phyloP scores from a whole-genome alignment of 306 rosid genomes.

The Trifolium pratense region DNA sequence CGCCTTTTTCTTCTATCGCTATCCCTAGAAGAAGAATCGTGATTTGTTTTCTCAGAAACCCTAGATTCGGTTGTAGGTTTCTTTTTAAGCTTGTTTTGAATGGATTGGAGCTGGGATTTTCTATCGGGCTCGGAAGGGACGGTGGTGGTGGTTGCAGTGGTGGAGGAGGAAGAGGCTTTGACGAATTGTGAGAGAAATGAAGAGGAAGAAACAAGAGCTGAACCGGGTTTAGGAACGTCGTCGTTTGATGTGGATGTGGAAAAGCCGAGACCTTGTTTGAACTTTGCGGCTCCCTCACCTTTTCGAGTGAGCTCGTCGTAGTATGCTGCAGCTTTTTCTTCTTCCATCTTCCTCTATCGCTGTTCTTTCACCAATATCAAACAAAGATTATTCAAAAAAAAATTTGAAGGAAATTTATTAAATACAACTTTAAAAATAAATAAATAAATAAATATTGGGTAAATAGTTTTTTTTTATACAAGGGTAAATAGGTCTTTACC shows the following conservation, averaged over 20 bases:
- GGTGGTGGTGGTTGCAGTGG: constrained; percentile 11
- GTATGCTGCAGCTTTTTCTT: constrained; percentile 89
- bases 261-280: constrained; percentile 90
- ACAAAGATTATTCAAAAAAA: background rate
- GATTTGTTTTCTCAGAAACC: constrained; percentile 57
- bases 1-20: constrained; percentile 40
- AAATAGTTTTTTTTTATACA: too few species aligned
- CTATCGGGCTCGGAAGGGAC: constrained; percentile 52
- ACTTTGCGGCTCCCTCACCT: constrained; percentile 88
- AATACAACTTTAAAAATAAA: too few species aligned
- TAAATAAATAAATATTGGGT: too few species aligned
- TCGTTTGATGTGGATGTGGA: constrained; percentile 55
- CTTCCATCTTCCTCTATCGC: constrained; percentile 61
- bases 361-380: background rate
- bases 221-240: constrained; percentile 54
- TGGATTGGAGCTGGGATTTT: constrained; percentile 64
- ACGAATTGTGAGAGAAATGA: constrained; percentile 80
- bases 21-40: constrained; percentile 24
- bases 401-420: too few species aligned
- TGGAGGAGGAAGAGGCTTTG: constrained; percentile 76
- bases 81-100: constrained; percentile 78
- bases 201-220: constrained; percentile 60
- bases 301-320: constrained; percentile 83
- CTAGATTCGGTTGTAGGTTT: constrained; percentile 58
- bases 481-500: too few species aligned